Conservation (phyloP, 2,329 filamentous ascomycete genomes). For the Ophiosphaerella korrae region DNA sequence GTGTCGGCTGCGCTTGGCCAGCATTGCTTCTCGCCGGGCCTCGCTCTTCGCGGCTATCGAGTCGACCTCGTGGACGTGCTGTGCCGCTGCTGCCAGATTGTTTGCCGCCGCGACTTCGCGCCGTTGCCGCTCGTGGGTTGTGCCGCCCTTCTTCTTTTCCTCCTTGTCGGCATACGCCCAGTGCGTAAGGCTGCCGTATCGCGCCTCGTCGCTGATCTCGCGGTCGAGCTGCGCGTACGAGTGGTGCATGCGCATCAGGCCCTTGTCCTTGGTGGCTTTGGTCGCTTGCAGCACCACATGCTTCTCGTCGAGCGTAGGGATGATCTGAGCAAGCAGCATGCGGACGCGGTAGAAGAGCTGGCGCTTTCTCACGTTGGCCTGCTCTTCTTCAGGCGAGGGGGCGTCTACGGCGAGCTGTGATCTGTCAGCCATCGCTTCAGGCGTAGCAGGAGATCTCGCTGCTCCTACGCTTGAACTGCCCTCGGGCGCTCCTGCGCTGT, state of each 20-base stretch:
- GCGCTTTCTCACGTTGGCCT: slow-evolving; percentile 66
- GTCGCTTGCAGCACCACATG: slow-evolving; percentile 95
- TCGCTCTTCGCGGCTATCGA: slow-evolving; percentile 81
- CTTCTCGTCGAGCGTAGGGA: slow-evolving; percentile 93
- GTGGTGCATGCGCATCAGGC: slow-evolving; percentile 82
- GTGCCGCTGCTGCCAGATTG: slow-evolving; percentile 70
- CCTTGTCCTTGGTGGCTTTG: slow-evolving; percentile 84
- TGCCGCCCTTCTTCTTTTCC: slow-evolving; percentile 60
- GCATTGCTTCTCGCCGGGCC: slow-evolving; percentile 78
- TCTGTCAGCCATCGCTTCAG: slow-evolving; percentile 12
- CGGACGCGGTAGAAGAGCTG: slow-evolving; percentile 80
- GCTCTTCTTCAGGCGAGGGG: slow-evolving; percentile 44
- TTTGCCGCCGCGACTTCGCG: slow-evolving; percentile 79
- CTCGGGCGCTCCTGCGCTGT: slow-evolving; percentile 41
- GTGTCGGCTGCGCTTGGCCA: slow-evolving; percentile 70
- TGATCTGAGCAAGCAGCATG: slow-evolving; percentile 78
- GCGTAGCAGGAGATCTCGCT: slow-evolving; percentile 35
- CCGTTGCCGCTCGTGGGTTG: slow-evolving; percentile 73
- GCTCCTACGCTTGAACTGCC: slow-evolving; percentile 49
- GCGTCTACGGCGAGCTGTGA: slow-evolving; percentile 32
- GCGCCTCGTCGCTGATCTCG: slow-evolving; percentile 93
- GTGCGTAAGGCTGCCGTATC: slow-evolving; percentile 87
- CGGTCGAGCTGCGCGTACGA: slow-evolving; percentile 84
- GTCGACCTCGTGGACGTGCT: slow-evolving; percentile 79
- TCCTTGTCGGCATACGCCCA: slow-evolving; percentile 93